phyloP scores from a whole-genome alignment of 225 moss, liverwort and hornwort species.

The Thuidium tamariscinum region DNA sequence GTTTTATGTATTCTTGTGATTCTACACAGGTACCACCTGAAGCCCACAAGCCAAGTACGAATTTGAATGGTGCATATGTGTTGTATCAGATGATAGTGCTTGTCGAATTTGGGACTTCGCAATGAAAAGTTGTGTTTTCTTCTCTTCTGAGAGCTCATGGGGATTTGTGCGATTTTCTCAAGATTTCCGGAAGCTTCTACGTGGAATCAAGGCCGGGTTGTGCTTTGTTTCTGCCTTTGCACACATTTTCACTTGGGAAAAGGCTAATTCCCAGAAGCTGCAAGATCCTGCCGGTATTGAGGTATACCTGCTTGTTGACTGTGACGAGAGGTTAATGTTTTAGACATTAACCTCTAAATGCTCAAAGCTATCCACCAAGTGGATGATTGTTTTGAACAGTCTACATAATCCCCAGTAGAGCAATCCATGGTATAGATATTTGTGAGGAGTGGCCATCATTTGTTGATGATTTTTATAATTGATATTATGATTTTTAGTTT shows the following conservation, averaged over 20 bases:
- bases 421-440: too few species aligned
- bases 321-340: slow-evolving; percentile 37
- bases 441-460: too few species aligned
- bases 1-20: neutral
- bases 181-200: slow-evolving; percentile 46
- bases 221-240: slow-evolving; percentile 47
- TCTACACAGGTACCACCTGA: slow-evolving; percentile 27
- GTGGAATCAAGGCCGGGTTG: slow-evolving; percentile 43
- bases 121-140: slow-evolving; percentile 21
- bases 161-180: slow-evolving; percentile 64
- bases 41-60: slow-evolving; percentile 45
- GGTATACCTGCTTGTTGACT: slow-evolving; percentile 54
- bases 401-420: too few species aligned
- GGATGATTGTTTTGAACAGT: neutral
- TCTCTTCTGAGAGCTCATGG: slow-evolving; percentile 15
- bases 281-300: slow-evolving; percentile 22
- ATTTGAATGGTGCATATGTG: slow-evolving; percentile 39
- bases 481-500: too few species aligned
- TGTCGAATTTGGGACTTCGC: slow-evolving; percentile 52
- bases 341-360: neutral
- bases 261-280: slow-evolving; percentile 22
- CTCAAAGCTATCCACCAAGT: neutral
- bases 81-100: slow-evolving; percentile 45
- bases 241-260: slow-evolving; percentile 37
- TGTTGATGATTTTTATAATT: too few species aligned